Percentiles rank a stretch among this genome's conserved stretches.
Conservation (phyloP, 257 asterid species). For the Plectranthus barbatus region DNA sequence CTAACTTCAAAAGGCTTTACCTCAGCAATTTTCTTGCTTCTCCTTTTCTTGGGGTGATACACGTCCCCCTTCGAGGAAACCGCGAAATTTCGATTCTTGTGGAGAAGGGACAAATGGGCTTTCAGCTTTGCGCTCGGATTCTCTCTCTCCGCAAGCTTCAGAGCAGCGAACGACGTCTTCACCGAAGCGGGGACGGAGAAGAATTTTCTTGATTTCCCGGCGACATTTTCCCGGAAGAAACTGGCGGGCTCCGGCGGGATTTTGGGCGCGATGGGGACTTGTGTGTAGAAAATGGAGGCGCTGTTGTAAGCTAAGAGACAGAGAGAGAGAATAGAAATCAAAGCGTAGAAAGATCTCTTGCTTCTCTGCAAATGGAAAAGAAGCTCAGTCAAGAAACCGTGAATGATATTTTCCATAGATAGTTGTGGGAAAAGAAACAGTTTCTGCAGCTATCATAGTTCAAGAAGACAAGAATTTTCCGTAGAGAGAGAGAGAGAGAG, state of each 20-base stretch:
- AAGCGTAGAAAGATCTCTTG: conserved; percentile 48
- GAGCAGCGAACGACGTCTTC: conserved; percentile 17
- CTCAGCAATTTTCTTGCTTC: conserved; percentile 11
- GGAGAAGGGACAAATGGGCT: conserved; percentile 37
- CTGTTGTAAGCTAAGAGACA: conserved; percentile 58
- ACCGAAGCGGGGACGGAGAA: conserved; percentile 29
- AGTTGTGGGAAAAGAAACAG: conserved; percentile 6
- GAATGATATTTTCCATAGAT: conserved; percentile 22
- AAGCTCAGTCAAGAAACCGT: conserved; percentile 19
- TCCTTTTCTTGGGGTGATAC: conserved; percentile 21
- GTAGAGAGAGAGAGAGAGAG: background rate
- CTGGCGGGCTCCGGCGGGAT: conserved; percentile 30
- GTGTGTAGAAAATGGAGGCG: conserved; percentile 46
- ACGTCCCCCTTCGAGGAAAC: conserved; percentile 4
- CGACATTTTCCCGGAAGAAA: conserved; percentile 29
- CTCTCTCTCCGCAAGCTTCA: conserved; percentile 27
- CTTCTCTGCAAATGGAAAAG: conserved; percentile 27
- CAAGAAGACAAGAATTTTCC: background rate
- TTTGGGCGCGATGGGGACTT: conserved; percentile 37
- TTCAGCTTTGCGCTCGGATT: conserved; percentile 20
- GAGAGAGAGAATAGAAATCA: conserved; percentile 40
- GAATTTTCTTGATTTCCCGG: conserved; percentile 48
- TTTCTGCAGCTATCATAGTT: conserved; percentile 20
- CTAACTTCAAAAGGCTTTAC: conserved; percentile 39
- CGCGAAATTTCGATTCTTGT: conserved; percentile 39